A percentile compares a stretch with the other conserved stretches of the same genome.
phyloP scores from a whole-genome alignment of 768 basidiomycete genomes.

The Leccinellum rugosiceps region DNA sequence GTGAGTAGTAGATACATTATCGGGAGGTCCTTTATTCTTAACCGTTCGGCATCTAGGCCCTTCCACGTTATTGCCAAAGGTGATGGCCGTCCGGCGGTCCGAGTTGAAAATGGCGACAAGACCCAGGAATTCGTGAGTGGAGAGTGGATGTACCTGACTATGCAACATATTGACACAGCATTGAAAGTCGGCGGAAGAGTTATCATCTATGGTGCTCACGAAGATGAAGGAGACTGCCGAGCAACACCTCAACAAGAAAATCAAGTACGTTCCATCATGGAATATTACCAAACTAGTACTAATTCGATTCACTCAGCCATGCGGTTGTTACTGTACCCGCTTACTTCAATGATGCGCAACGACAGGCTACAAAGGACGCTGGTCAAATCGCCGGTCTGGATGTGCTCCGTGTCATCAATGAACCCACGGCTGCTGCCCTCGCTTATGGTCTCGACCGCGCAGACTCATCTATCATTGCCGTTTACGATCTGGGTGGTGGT shows the following conservation, averaged over 20 bases:
- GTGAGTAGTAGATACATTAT: conserved; percentile 36
- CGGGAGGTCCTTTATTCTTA: neutral
- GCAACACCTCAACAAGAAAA: conserved; percentile 86
- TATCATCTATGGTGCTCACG: conserved; percentile 81
- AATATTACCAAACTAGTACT: neutral
- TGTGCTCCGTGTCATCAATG: conserved; percentile 97
- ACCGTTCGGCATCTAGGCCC: conserved; percentile 48
- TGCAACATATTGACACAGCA: conserved; percentile 11
- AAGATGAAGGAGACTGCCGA: conserved; percentile 98
- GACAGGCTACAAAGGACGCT: conserved; percentile 97
- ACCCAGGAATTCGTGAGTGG: conserved; percentile 69
- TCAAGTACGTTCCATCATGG: conserved; percentile 63
- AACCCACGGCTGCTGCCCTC: conserved; percentile 97
- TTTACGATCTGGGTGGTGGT: conserved; percentile 97
- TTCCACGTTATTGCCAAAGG: conserved; percentile 71
- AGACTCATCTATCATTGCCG: conserved; percentile 86
- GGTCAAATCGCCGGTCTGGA: conserved; percentile 97
- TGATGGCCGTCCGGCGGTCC: conserved; percentile 76
- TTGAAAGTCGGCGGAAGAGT: conserved; percentile 73
- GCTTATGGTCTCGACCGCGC: conserved; percentile 92
- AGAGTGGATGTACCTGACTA: conserved; percentile 32
- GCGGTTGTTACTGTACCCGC: conserved; percentile 96
- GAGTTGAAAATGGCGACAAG: conserved; percentile 86
- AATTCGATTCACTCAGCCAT: conserved; percentile 43
- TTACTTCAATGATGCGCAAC: conserved; percentile 99